phyloP scores from a whole-genome alignment of 805 yeast genomes.

The Osmozyma mogii region DNA sequence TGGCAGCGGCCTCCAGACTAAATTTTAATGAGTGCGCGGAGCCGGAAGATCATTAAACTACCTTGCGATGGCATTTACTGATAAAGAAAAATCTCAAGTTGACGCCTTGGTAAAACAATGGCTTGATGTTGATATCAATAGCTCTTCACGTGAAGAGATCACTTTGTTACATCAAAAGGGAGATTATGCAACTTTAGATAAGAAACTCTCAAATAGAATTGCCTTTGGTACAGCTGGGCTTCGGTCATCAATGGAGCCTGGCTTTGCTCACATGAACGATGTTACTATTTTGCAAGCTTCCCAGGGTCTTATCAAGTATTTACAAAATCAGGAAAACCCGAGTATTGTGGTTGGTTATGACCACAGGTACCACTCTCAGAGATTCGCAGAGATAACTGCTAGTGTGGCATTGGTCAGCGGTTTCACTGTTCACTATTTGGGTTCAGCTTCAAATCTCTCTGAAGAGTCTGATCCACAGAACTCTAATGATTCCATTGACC shows the following conservation, averaged over 20 bases:
- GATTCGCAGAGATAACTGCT: conserved; percentile 76
- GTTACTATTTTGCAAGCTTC: conserved; percentile 87
- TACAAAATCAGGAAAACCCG: conserved; percentile 18
- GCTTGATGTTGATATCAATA: conserved; percentile 30
- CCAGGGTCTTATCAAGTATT: conserved; percentile 63
- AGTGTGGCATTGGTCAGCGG: conserved; percentile 64
- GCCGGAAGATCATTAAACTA: too few relatives aligned
- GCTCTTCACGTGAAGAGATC: conserved; percentile 51
- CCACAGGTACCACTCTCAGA: conserved; percentile 72
- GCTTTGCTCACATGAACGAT: conserved; percentile 81
- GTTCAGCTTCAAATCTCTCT: conserved; percentile 30
- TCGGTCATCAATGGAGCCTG: conserved; percentile 83
- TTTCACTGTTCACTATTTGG: conserved; percentile 59
- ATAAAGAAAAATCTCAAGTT: conserved; percentile 3
- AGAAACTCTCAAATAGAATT: conserved; percentile 51
- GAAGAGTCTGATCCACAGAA: conserved; percentile 13
- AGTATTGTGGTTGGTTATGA: conserved; percentile 83
- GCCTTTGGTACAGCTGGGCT: conserved; percentile 93
- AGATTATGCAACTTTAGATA: conserved; percentile 39
- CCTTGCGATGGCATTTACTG: neutral
- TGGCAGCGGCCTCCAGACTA: too few relatives aligned
- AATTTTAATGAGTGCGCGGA: too few relatives aligned
- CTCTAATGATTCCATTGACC: neutral
- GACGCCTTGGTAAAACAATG: conserved; percentile 26
- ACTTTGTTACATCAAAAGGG: conserved; percentile 28